Percentiles rank a stretch among this genome's conserved stretches.
phyloP scores from a whole-genome alignment of 257 asterid species.

The Ocimum tenuiflorum region DNA sequence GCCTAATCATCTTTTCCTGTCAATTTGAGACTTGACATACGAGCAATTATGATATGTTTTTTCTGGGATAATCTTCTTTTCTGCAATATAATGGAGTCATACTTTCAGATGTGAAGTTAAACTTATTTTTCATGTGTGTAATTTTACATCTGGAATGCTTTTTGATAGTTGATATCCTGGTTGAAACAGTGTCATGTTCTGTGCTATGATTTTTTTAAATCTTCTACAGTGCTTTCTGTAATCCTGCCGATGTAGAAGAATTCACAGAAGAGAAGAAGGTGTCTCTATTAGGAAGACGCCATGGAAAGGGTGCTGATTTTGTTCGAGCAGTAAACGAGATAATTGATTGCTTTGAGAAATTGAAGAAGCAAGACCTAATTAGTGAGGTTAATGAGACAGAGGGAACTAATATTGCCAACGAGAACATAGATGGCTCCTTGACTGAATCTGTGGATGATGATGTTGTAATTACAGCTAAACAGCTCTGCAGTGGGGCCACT shows the following conservation, averaged over 20 bases:
- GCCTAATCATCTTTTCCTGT: not conserved
- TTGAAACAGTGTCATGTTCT: not conserved
- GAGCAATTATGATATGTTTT: no score
- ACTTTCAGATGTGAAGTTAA: constrained; percentile 8
- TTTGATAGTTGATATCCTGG: not conserved
- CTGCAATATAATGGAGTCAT: not conserved
- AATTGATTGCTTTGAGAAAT: constrained; percentile 60
- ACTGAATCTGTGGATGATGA: constrained; percentile 34
- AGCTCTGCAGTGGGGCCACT: constrained; percentile 31
- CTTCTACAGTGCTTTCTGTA: constrained; percentile 83
- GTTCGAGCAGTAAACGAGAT: constrained; percentile 75
- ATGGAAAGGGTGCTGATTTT: constrained; percentile 87
- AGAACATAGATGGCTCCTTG: constrained; percentile 36
- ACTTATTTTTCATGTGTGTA: not conserved
- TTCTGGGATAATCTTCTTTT: no score
- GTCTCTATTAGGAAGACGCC: constrained; percentile 71
- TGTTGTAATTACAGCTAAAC: constrained; percentile 27
- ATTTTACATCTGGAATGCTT: not conserved
- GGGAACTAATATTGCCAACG: constrained; percentile 30
- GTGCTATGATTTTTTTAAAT: not conserved
- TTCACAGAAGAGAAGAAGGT: constrained; percentile 82
- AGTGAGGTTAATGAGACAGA: constrained; percentile 26
- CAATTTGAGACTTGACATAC: not conserved
- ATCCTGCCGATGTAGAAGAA: constrained; percentile 84
- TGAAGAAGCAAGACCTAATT: constrained; percentile 47